Percentiles rank a stretch among this genome's conserved stretches.
Evolutionary conservation across 176 grass and related monocot genomes (phyloP).

Genomic region (Carex littledalei): DNA sequence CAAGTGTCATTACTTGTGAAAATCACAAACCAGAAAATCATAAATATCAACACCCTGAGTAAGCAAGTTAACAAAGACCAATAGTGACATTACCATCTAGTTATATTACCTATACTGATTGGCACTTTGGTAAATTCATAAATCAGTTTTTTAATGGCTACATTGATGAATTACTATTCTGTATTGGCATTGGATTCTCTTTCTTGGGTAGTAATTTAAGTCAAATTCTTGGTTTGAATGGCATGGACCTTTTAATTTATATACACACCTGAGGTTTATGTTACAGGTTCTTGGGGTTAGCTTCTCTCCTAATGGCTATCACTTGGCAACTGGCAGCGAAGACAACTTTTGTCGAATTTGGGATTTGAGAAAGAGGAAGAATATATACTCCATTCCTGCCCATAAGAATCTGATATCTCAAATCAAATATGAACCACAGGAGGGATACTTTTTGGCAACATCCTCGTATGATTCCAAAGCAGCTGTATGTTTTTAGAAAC

Average conservation of each 20-base stretch:
- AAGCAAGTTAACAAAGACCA: background rate
- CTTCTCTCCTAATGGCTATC: slow-evolving; percentile 92
- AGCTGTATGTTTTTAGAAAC: slow-evolving; percentile 44
- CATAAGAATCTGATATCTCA: slow-evolving; percentile 90
- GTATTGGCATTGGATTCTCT: background rate
- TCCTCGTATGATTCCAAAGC: slow-evolving; percentile 88
- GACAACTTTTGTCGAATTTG: slow-evolving; percentile 94
- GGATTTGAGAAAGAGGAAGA: slow-evolving; percentile 79
- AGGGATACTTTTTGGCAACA: slow-evolving; percentile 81
- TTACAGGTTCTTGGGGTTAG: slow-evolving; percentile 74
- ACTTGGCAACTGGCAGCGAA: slow-evolving; percentile 84
- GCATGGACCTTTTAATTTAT: slow-evolving; percentile 7
- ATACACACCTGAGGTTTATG: background rate
- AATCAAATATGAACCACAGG: slow-evolving; percentile 94
- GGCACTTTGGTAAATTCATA: background rate
- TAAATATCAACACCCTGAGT: background rate
- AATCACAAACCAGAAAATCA: background rate
- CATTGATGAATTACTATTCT: background rate
- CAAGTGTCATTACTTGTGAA: background rate
- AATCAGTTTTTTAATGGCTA: background rate
- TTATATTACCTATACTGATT: background rate
- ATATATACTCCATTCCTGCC: slow-evolving; percentile 87
- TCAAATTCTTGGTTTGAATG: background rate
- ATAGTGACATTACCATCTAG: background rate
- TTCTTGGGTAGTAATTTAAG: background rate